Evolutionary conservation across 2,329 filamentous ascomycete genomes (phyloP), one percentile per base, ranked within the genome.

Genomic region (Amesomyces nigricolor): DNA sequence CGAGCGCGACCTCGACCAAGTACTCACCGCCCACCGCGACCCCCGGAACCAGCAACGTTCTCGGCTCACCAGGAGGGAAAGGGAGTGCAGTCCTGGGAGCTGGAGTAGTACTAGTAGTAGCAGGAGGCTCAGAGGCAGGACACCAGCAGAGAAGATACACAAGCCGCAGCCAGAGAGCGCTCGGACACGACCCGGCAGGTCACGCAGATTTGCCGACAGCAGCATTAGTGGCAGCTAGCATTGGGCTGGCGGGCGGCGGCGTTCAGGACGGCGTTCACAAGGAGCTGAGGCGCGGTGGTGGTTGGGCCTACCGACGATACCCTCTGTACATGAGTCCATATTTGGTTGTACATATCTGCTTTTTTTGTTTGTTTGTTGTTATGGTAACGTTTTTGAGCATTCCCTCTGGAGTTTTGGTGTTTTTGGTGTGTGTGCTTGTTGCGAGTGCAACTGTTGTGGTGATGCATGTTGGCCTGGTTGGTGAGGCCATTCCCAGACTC

Each of bases 71-170:
- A 43, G 51, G 43, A 53, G 58, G 17, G 62, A 64, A 60, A 67
- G 70, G 54, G 70, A 71, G 47, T 57, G 58, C 46, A 73, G 68
- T 58, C 68, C 72, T 40, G 65, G 65, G 47, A 64, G 48, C 56
- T 62, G 61, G 32, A 35, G 32, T 13, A 60, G 48, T 56, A n/a
- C n/a, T n/a, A 62, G 61, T 9, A 35, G 32, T 13, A 60, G 64
- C 59, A 60, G 66, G 63, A 63, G 75, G 62, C 6, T 26, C 22
- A 73, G 75, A 39, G 19, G 47, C 60, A 76, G 74, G 68, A 26
- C 22, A 6, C 76, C 74, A 32, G 76, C 77, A 47, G 72, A 76
- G 64, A 76, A 74, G 59, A 72, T 81, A 61, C 75, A 76, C 58
- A 81, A 81, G 64, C 65, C 72, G 52, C 65, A 67, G 56, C 65